Percentiles rank a stretch among this genome's conserved stretches.
Evolutionary conservation across 2,329 filamentous ascomycete genomes (phyloP).

Genomic region (Verticillium alfalfae): DNA sequence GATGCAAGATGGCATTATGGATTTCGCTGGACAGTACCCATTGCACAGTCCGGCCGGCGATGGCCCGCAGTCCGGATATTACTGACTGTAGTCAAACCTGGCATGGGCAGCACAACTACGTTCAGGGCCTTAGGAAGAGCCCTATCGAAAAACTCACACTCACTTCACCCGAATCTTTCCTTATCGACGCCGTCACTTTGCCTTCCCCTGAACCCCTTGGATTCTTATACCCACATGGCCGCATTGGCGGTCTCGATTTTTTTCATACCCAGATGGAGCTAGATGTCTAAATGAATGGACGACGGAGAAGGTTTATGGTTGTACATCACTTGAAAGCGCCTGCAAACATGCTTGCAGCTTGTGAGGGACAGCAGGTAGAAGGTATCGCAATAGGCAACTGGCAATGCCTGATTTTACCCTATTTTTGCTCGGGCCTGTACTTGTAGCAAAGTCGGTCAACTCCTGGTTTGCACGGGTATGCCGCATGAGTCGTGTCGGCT

Average conservation of each 20-base stretch:
- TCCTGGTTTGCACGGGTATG: no score
- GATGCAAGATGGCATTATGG: conserved; percentile 26
- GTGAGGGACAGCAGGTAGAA: no score
- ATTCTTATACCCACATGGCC: neutral
- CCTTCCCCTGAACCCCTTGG: neutral
- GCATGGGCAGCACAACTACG: conserved; percentile 2
- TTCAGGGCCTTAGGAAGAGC: no score
- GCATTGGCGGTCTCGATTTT: neutral
- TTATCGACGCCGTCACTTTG: neutral
- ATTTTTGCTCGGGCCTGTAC: no score
- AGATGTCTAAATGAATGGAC: neutral
- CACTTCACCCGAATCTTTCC: neutral
- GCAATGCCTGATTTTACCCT: no score
- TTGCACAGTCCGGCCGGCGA: neutral
- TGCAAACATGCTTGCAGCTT: neutral
- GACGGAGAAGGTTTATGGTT: neutral
- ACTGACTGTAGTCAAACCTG: neutral
- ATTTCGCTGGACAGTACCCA: conserved; percentile 12
- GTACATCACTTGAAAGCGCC: neutral
- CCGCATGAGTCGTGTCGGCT: no score
- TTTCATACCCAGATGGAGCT: neutral
- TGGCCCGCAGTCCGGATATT: neutral
- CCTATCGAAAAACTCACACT: neutral
- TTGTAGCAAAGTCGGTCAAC: no score
- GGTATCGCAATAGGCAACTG: no score